phyloP scores from a whole-genome alignment of 2,329 filamentous ascomycete species.

The Arthrinium phaeospermum region DNA sequence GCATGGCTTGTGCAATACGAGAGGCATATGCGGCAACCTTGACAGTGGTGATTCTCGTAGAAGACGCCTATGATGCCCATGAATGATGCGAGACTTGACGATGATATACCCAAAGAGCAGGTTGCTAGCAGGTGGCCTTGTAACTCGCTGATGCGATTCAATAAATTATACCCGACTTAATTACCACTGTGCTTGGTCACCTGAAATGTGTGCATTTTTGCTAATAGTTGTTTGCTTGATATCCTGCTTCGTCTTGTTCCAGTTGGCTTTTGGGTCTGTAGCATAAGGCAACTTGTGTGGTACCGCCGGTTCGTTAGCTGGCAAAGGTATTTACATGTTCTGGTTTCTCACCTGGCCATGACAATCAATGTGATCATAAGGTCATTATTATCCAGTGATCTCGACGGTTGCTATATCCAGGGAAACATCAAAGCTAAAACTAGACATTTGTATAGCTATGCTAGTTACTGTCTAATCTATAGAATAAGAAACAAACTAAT shows the following conservation, averaged over 20 bases:
- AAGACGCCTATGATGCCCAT: conserved; percentile 49
- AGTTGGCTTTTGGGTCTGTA: too few relatives aligned
- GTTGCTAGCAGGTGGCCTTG: neutral
- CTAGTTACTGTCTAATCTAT: too few relatives aligned
- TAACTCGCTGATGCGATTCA: neutral
- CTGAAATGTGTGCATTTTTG: neutral
- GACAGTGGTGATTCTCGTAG: conserved; percentile 73
- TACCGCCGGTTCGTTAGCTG: neutral
- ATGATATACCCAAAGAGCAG: conserved; percentile 3
- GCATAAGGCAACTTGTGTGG: too few relatives aligned
- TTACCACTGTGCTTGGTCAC: neutral
- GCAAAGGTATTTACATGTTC: neutral
- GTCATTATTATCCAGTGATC: neutral
- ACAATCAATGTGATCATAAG: too few relatives aligned
- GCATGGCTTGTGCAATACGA: conserved; percentile 75
- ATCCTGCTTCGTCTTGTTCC: too few relatives aligned
- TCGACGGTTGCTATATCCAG: neutral
- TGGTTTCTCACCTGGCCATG: neutral
- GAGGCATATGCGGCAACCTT: conserved; percentile 78
- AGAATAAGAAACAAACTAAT: too few relatives aligned
- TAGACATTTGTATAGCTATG: neutral
- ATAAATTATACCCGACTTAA: neutral
- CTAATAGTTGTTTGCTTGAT: too few relatives aligned
- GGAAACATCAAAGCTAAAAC: neutral
- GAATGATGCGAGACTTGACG: neutral